phyloP scores from a whole-genome alignment of 1,284 basidiomycete species.

The Cutaneotrichosporon cavernicola region DNA sequence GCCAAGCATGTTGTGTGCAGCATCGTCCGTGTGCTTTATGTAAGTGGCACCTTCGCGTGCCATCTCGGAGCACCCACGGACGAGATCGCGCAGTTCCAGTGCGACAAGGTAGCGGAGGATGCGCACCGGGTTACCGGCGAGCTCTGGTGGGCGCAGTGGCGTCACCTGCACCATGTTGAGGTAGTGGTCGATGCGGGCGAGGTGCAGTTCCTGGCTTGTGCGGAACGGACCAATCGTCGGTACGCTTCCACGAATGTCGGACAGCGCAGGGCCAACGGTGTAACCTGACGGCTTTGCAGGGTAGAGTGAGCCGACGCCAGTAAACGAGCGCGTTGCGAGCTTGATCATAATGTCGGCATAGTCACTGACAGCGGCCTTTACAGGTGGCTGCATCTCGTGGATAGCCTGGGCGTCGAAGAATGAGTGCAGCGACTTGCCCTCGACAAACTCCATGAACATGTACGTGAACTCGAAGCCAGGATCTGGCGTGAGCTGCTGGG shows the following conservation, averaged over 20 bases:
- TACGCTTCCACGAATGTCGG: constrained; percentile 8
- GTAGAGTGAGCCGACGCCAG: constrained; percentile 7
- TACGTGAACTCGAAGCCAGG: neutral
- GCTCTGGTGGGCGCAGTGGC: constrained; percentile 9
- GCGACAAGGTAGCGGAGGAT: constrained; percentile 9
- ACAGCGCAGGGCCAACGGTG: neutral
- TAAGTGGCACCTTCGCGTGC: constrained; percentile 4
- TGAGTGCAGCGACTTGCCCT: constrained; percentile 13
- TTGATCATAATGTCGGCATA: constrained; percentile 15
- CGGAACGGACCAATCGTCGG: constrained; percentile 11
- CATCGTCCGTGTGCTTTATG: constrained; percentile 13
- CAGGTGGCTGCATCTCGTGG: constrained; percentile 1
- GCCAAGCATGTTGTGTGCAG: constrained; percentile 13
- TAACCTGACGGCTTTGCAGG: neutral
- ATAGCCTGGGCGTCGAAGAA: constrained; percentile 7
- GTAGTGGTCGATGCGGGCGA: constrained; percentile 10
- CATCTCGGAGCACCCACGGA: constrained; percentile 2
- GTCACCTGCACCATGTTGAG: constrained; percentile 11
- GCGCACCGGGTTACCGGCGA: constrained; percentile 8
- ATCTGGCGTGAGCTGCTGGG: neutral
- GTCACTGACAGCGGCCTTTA: neutral
- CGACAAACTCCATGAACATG: constrained; percentile 10
- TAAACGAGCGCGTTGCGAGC: constrained; percentile 1
- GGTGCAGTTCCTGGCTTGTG: constrained; percentile 9
- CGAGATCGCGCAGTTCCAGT: constrained; percentile 12